These are phyloP conservation scores for Candolleomyces eurysporus DNA, from an alignment of 768 basidiomycete genomes.

Conservation along the genomic window DNA sequence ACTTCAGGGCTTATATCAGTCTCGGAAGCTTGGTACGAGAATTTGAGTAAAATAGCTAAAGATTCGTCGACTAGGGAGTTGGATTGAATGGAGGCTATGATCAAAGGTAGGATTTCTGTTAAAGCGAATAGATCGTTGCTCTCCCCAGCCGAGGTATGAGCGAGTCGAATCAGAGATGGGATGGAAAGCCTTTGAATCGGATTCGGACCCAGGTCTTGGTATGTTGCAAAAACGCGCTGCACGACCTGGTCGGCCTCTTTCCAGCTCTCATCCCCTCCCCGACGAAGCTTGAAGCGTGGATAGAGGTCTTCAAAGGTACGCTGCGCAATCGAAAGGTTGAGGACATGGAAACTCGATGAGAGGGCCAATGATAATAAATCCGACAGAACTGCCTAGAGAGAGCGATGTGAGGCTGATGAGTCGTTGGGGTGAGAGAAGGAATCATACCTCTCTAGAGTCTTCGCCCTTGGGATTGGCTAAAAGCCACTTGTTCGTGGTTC, in stretches of 20 bases:
- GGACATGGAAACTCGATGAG: slow-evolving; percentile 26
- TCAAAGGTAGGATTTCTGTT: slow-evolving; percentile 33
- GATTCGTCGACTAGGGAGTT: slow-evolving; percentile 58
- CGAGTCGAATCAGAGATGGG: slow-evolving; percentile 34
- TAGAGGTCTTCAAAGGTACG: slow-evolving; percentile 43
- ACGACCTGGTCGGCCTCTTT: slow-evolving; percentile 39
- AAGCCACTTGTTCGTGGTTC: slow-evolving; percentile 27
- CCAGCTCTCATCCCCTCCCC: slow-evolving; percentile 32
- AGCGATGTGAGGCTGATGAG: neutral
- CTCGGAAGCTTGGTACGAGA: slow-evolving; percentile 24
- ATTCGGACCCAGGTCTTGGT: slow-evolving; percentile 29
- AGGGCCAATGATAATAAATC: slow-evolving; percentile 17
- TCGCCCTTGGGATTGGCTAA: slow-evolving; percentile 20
- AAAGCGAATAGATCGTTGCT: slow-evolving; percentile 20
- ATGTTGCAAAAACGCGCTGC: slow-evolving; percentile 35
- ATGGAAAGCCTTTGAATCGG: slow-evolving; percentile 23
- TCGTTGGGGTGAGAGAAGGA: neutral
- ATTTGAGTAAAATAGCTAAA: slow-evolving; percentile 51
- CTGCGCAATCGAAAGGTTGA: slow-evolving; percentile 45
- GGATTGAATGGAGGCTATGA: slow-evolving; percentile 51
- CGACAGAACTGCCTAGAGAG: slow-evolving; percentile 18
- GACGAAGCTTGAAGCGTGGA: slow-evolving; percentile 41
- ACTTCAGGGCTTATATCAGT: slow-evolving; percentile 41
- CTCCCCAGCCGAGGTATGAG: slow-evolving; percentile 26
- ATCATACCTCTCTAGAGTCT: slow-evolving; percentile 15